Evolutionary conservation across 1,284 basidiomycete species (phyloP), one percentile per base, ranked within the genome.

Genomic region (Ganoderma sinense): DNA sequence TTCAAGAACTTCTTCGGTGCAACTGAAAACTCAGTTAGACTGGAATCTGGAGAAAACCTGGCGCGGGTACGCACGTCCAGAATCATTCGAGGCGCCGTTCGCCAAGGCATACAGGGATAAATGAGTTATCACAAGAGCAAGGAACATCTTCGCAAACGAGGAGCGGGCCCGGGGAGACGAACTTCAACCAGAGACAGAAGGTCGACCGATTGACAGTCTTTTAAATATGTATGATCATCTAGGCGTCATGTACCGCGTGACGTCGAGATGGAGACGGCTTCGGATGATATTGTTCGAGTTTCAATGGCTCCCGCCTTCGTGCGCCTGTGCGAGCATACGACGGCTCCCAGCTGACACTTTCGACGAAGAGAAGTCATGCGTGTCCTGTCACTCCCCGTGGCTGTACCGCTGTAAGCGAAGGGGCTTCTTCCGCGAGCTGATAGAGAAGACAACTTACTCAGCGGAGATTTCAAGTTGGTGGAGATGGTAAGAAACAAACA

Each of bases 1-100:
- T 81, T 83, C 23, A 83, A 68, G 75, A 81, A 88, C 73, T 84
- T 83, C 80, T 86, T 87, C 1, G 86, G 83, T 29, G 83, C 86
- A 67, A 88, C 48, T 51, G 48, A 20, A 11, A 20, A n/a, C 11
- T 26, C 20, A 11, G 8, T 51, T 23, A 51, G 48, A 26, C 48
- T 51, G 4, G 45, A 23, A 13, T 4, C 10, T 26, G 23, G 2
- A 10, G 11, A 26, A n/a, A 20, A 26, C 10, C n/a, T 51, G 13
- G 23, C 23, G 14, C 23, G 7, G 23, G 23, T 13, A 26, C 23
- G 23, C 48, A 51, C 48, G 48, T 13, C 48, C 48, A 26, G 48
- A 51, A 26, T 51, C 48, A 26, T 51, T 26, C 11, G 48, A 51
- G 11, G 23, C 23, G 26, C 48, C 48, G 14, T 26, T 51, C 23